Conservation (phyloP, 345 rosid genomes). For the Lepidium didymum region DNA sequence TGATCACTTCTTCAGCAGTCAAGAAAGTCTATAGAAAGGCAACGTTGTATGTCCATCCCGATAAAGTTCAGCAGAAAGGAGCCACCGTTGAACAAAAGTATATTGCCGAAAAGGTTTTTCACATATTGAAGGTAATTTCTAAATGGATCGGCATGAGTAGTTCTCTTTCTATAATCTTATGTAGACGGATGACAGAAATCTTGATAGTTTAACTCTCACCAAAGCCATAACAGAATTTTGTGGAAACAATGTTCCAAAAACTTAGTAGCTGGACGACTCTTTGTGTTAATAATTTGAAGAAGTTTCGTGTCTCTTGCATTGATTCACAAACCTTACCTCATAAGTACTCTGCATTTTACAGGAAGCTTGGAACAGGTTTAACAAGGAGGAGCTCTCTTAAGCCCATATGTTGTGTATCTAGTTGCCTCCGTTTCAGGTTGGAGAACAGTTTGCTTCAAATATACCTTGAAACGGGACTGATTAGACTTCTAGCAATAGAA, state of each 20-base stretch:
- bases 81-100: constrained; percentile 81
- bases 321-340: not conserved
- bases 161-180: not conserved
- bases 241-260: not conserved
- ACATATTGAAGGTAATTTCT: constrained; percentile 74
- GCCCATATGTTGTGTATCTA: not conserved
- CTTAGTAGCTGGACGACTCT: not conserved
- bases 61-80: constrained; percentile 98
- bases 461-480: not conserved
- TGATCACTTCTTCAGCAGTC: constrained; percentile 76
- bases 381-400: constrained; percentile 33
- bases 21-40: constrained; percentile 90
- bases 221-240: not conserved
- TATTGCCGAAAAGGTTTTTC: constrained; percentile 92
- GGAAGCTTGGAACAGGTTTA: constrained; percentile 41
- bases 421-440: constrained; percentile 2
- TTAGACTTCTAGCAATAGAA: not conserved
- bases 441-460: not conserved
- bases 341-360: constrained; percentile 1
- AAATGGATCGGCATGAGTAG: not conserved
- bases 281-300: not conserved
- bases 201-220: not conserved
- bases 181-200: not conserved
- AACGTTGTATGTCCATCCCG: constrained; percentile 81
- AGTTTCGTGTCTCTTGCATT: not conserved